Evolutionary conservation across 179 eudicot species (phyloP).

Genomic region (Silene noctiflora): DNA sequence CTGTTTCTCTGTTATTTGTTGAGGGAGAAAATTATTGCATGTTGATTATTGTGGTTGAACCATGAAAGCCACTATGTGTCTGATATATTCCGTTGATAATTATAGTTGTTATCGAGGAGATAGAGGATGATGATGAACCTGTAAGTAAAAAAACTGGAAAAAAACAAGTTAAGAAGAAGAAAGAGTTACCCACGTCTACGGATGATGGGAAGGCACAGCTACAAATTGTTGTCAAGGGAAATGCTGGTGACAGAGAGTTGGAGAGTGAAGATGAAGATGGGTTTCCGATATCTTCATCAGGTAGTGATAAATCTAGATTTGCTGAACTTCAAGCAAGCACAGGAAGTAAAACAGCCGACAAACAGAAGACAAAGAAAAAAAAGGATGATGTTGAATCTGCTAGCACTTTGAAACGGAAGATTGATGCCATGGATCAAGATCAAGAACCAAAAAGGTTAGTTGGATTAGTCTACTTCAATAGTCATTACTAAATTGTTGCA

Average conservation of each 20-base stretch:
- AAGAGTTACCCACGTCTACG: conserved; percentile 36
- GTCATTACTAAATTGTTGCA: background rate
- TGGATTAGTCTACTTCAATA: background rate
- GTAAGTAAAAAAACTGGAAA: conserved; percentile 28
- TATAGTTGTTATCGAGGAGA: conserved; percentile 59
- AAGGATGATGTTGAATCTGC: conserved; percentile 25
- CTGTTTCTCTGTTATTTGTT: background rate
- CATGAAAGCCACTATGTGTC: background rate
- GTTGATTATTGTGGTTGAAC: conserved; percentile 5
- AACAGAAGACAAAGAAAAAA: conserved; percentile 31
- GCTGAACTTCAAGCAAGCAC: conserved; percentile 22
- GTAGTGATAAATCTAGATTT: conserved; percentile 28
- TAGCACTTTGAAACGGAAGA: conserved; percentile 35
- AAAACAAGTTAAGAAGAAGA: conserved; percentile 52
- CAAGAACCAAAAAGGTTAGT: conserved; percentile 50
- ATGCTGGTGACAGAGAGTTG: conserved; percentile 29
- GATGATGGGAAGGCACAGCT: conserved; percentile 35
- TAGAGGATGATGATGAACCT: conserved; percentile 42
- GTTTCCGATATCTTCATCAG: conserved; percentile 48
- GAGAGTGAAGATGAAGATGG: conserved; percentile 81
- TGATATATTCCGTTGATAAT: conserved; percentile 16
- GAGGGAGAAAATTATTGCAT: background rate
- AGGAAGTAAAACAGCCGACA: conserved; percentile 24
- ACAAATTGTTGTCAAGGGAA: conserved; percentile 39
- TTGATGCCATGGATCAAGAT: conserved; percentile 32